phyloP scores from a whole-genome alignment of 768 basidiomycete species.

The Tylopilus plumbeoviolaceoides region DNA sequence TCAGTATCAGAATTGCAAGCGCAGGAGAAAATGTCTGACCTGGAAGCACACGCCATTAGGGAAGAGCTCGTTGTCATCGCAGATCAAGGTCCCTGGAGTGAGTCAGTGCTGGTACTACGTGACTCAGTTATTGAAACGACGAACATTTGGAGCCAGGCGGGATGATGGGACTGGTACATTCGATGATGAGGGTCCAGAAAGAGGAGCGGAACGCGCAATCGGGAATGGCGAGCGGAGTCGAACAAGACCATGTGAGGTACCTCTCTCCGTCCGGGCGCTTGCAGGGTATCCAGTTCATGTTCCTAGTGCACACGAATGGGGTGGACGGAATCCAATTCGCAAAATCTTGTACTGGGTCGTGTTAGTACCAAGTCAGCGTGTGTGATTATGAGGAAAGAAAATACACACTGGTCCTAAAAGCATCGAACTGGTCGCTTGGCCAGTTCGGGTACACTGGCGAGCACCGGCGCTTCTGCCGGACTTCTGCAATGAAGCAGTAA shows the following conservation, averaged over 20 bases:
- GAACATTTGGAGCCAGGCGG: conserved; percentile 4
- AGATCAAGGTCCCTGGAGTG: conserved; percentile 4
- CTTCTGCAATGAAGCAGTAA: conserved; percentile 6
- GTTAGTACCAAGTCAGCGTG: not conserved
- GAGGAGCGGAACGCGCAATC: not conserved
- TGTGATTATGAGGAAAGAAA: not conserved
- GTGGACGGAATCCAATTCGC: not conserved
- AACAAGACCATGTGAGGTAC: not conserved
- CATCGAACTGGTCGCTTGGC: not conserved
- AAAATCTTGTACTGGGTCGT: not conserved
- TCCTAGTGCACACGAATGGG: not conserved
- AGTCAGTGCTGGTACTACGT: not conserved
- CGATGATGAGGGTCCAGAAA: conserved; percentile 11
- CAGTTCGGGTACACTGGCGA: not conserved
- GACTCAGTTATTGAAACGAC: not conserved
- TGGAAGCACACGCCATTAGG: conserved; percentile 1
- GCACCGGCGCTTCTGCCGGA: conserved; percentile 10
- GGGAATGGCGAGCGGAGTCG: conserved; percentile 4
- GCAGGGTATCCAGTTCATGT: conserved; percentile 1
- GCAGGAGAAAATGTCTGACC: not conserved
- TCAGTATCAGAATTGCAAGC: not conserved
- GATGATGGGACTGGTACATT: conserved; percentile 2
- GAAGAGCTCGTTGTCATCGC: conserved; percentile 6
- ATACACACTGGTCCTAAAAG: conserved; percentile 2
- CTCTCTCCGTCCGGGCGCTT: not conserved